Percentiles rank a stretch among this genome's conserved stretches.
Conservation (phyloP, 495 filamentous ascomycete species). For the Annulohypoxylon bovei region DNA sequence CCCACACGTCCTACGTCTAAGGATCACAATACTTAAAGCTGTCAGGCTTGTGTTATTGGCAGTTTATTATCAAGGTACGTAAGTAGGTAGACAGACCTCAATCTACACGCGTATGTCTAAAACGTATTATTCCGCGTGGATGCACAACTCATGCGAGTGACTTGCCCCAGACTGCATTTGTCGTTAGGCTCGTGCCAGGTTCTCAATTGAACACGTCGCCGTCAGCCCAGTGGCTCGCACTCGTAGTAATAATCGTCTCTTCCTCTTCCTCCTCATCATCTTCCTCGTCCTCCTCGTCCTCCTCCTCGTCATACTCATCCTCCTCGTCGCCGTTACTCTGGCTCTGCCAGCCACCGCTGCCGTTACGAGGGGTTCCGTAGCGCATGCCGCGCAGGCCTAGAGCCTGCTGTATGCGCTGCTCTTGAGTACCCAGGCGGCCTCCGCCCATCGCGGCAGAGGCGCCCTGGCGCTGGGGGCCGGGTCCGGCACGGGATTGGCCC, state of each 20-base stretch:
- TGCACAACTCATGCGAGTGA: background rate
- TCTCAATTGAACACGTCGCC: conserved; percentile 4
- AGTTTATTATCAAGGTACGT: background rate
- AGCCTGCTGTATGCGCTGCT: too few relatives aligned
- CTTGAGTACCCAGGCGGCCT: too few relatives aligned
- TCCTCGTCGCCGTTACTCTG: too few relatives aligned
- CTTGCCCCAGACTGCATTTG: background rate
- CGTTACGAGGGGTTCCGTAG: too few relatives aligned
- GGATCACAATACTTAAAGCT: background rate
- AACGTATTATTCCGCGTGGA: background rate
- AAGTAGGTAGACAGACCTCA: background rate
- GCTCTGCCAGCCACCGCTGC: too few relatives aligned
- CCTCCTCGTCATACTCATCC: too few relatives aligned
- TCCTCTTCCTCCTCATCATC: background rate
- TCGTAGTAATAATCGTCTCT: background rate
- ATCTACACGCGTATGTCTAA: background rate
- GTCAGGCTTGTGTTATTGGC: background rate
- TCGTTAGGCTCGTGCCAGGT: background rate
- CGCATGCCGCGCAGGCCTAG: too few relatives aligned
- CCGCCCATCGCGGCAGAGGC: too few relatives aligned
- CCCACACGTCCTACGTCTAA: background rate
- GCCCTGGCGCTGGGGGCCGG: too few relatives aligned
- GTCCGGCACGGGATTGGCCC: too few relatives aligned
- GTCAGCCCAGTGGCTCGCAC: background rate
- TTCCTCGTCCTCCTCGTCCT: background rate